Evolutionary conservation across 2,329 filamentous ascomycete species (phyloP).

Genomic region (Colletotrichum sp.): DNA sequence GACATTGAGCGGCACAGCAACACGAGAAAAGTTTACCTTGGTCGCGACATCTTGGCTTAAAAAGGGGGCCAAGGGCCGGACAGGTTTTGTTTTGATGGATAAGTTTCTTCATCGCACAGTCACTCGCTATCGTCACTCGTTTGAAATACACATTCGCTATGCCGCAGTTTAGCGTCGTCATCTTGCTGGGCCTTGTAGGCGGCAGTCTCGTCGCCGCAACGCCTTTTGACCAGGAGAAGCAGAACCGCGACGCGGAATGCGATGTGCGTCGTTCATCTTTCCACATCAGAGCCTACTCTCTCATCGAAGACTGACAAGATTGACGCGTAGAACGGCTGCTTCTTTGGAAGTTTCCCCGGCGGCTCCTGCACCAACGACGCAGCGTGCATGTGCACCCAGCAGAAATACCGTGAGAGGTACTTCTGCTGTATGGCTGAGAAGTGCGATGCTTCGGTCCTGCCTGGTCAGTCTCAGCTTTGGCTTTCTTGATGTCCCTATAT

Average conservation of each 20-base stretch:
- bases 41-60: not conserved
- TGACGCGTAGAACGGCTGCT: not conserved
- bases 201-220: not conserved
- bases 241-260: not conserved
- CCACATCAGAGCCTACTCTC: fast-evolving
- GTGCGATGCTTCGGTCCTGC: not conserved
- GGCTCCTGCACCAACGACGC: not conserved
- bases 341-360: not conserved
- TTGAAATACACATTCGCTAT: not conserved
- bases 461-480: not conserved
- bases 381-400: not conserved
- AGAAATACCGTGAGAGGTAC: not conserved
- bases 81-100: not conserved
- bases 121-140: not conserved
- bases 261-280: fast-evolving
- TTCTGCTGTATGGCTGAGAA: not conserved
- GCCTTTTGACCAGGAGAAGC: not conserved
- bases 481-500: too few species aligned
- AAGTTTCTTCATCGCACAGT: not conserved
- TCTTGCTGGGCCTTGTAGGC: not conserved
- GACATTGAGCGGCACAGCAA: not conserved
- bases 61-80: not conserved
- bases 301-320: fast-evolving
- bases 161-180: fast-evolving
- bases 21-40: not conserved